Base-by-base conservation (phyloP, 257 asterid genomes). In the Solanum bukasovii region DNA sequence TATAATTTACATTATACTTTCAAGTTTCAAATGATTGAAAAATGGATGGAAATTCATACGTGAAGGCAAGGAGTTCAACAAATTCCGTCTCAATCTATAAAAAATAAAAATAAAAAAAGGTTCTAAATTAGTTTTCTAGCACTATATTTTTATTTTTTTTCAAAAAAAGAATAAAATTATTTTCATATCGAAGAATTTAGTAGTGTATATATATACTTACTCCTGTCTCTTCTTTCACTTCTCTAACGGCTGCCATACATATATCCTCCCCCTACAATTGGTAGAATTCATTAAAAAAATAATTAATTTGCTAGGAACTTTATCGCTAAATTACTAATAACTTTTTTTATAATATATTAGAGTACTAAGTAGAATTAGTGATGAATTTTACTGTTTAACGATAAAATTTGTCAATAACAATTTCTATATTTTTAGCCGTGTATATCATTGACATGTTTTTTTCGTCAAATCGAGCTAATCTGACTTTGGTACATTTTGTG, bases 181-280 rank as follows among this genome's bases (percentile, higher is more conserved):
- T 46, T 46, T 46, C 56, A 46, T 13, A 7, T 25, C 8, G 2
- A 42, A 85, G 11, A 40, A 56, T 84, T 18, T 10, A 59, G 23
- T 56, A 5, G 49, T 33, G 5, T 5, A n/a, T 46, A 13, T 44
- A 44, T 46, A 46, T 9, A 91, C 96, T 91, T 93, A 97, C 98
- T 85, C 98, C 99, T 29, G 98, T 96, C 94, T 97, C 99, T 93
- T 97, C 99, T 93, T 95, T 92, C 63, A 97, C 98, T 91, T 97
- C 98, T 90, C 98, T 92, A 9, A 96, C 96, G 33, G 98, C 98
- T 81, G 99, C 98, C 89, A 88, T 93, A 44, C 95, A 93, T 83
- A 96, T 92, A 90, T 97, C 97, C 92, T 97, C 98, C 63, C 97
- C 99, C 99, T 97, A 61, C 13, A 63, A 34, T 11, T 42, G 2